These are phyloP conservation scores for Entamoeba moshkovskii DNA, from an alignment of 208 protist genomes.

Conservation along the genomic window DNA sequence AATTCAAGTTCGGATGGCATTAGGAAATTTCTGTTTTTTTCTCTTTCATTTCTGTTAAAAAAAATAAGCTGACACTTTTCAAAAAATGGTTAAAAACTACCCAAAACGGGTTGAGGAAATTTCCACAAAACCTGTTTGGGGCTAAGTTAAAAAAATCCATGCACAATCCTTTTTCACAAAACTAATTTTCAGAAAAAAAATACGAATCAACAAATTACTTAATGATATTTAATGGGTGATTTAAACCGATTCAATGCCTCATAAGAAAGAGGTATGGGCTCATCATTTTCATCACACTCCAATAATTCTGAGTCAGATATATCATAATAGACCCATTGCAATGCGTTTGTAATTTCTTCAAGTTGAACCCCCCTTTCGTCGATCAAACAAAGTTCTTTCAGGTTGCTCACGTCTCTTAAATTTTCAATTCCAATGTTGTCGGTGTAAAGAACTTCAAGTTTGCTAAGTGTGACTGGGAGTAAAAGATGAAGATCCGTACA, in stretches of 20 bases:
- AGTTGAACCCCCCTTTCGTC: not conserved
- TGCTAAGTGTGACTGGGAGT: not conserved
- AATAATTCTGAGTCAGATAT: not conserved
- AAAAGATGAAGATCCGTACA: not conserved
- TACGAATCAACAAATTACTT: no score
- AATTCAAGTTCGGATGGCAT: not conserved
- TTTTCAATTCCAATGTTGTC: not conserved
- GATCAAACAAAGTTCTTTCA: not conserved
- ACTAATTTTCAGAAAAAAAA: no score
- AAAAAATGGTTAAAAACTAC: no score
- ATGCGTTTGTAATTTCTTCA: not conserved
- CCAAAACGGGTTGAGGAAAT: no score
- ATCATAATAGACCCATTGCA: not conserved
- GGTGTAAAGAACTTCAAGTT: not conserved
- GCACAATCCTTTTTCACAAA: no score
- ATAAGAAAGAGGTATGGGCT: not conserved
- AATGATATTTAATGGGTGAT: no score
- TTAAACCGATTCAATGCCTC: no score
- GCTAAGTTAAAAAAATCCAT: no score
- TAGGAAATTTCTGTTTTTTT: not conserved
- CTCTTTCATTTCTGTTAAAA: not conserved
- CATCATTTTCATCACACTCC: not conserved
- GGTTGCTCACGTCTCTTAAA: not conserved
- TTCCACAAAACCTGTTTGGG: no score
- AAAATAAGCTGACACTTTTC: not conserved